Base-by-base conservation (phyloP, 176 grass and related monocot genomes). In the Juncus effusus region DNA sequence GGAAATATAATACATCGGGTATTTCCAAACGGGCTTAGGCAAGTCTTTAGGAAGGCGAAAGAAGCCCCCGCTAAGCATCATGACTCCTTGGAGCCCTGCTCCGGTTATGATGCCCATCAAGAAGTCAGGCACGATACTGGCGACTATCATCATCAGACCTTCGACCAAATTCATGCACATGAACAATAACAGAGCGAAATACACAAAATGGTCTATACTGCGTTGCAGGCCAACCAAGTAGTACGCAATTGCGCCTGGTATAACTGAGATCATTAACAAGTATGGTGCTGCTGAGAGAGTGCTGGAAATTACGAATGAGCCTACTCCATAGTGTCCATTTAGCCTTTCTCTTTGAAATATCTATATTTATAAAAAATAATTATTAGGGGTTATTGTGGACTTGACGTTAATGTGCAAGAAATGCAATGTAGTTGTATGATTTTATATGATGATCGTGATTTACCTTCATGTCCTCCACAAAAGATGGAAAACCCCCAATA, bases 381-480 rank as follows among this genome's bases (percentile, higher is more conserved):
- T 6, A 64, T 13, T 45, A 42, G 6, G 38, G 39, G 19, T 28
- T 28, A 28, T 64, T 47, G 39, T 64, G 39, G 38, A 64, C 40
- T 15, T 44, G 19, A 28, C 19, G 19, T 28, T 28, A 41, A 7
- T 14, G 10, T 14, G 6, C 8, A 45, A 42, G 6, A 9, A 45
- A 42, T 42, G 11, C 19, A 28, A 28, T 28, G 19, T 28, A 28
- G 19, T 28, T 28, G 1, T 28, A 28, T 28, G 19, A 28, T 28
- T 28, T 28, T 28, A 28, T 28, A 1, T 40, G 40, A 1, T 15
- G 38, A 74, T 38, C 2, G 5, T 8, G 64, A 65, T 12, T 10
- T 47, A 79, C 77, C 77, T 79, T 79, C 67, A 79, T 79, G 38
- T 79, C 77, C 68, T 79, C 77, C 2, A 79, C 47, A 50, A 79